Evolutionary conservation across 2,329 filamentous ascomycete species (phyloP), one percentile per base, ranked within the genome.

Genomic region (Mycogone perniciosa): DNA sequence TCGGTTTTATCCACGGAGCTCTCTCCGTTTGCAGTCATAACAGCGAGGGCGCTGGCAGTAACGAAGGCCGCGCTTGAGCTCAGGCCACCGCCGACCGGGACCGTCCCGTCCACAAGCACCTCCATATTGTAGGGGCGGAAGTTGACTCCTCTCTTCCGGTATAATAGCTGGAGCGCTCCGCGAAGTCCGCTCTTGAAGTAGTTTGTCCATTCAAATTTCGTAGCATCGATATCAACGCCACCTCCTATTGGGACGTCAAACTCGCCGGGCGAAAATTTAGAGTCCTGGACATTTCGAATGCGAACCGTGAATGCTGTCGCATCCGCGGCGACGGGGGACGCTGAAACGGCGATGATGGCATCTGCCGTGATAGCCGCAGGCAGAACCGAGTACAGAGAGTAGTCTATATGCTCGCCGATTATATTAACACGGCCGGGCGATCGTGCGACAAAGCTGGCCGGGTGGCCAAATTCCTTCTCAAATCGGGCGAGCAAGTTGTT

Each of bases 381-480:
- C 27, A 99, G 78, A 53, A 96, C 91, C 60, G 93, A 85, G 75
- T 97, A 99, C 20, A 99, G 81, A 10, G 89, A 96, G 74, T 99
- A 99, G 74, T 99, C 93, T 63, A 99, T 96, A 74, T 99, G 93
- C 77, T 99, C 93, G 68, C 93, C 93, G 66, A 99, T 96, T 64
- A 99, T 93, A 74, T 97, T 97, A 59, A 99, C 93, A 59, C 93
- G 82, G 54, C 93, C 93, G 1, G 93, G 93, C 50, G 91, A 96
- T 56, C 93, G 85, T 7, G 92, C 82, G 20, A 97, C 82, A 62
- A 96, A 96, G 53, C 87, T 79, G 37, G 91, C 84, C 11, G 77
- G 72, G 46, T 81, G 77, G 59, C 82, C 84, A 70, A 92, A 95
- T 39, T 72, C 73, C 52, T 78, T 70, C 58, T 84, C 74, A 71